Evolutionary conservation across 2,329 filamentous ascomycete genomes (phyloP).

Genomic region (Geosmithia flava): DNA sequence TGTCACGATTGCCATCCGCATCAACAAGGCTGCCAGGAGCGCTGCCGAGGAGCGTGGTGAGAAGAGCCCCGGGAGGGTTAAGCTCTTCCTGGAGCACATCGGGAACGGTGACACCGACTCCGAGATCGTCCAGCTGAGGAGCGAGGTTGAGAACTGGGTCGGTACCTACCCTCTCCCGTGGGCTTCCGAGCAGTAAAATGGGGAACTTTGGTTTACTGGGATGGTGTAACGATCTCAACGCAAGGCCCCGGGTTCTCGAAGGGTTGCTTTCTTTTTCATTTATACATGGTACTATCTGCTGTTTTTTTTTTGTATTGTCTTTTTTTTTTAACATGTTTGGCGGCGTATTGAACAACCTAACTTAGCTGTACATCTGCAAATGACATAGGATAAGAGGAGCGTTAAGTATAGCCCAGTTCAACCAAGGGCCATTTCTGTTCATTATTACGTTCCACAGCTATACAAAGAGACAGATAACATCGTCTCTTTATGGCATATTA

Average conservation of each 20-base stretch:
- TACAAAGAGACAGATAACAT: background rate
- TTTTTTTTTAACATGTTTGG: background rate
- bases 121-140: conserved; percentile 61
- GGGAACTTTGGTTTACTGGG: background rate
- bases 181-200: conserved; percentile 26
- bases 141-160: conserved; percentile 70
- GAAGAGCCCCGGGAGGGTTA: conserved; percentile 52
- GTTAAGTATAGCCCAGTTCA: background rate
- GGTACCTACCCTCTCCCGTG: conserved; percentile 62
- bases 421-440: background rate
- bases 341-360: background rate
- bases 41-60: conserved; percentile 55
- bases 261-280: background rate
- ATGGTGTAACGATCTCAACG: background rate
- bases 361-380: conserved; percentile 1
- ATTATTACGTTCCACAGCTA: background rate
- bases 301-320: background rate
- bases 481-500: background rate
- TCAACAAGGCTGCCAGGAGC: conserved; percentile 62
- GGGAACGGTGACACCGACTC: conserved; percentile 54
- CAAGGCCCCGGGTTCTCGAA: background rate
- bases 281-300: background rate
- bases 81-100: conserved; percentile 55
- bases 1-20: conserved; percentile 63
- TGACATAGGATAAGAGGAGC: background rate